A percentile compares a stretch with the other conserved stretches of the same genome.
Evolutionary conservation across 2,329 filamentous ascomycete genomes (phyloP).

Genomic region (Diaporthe destruens): DNA sequence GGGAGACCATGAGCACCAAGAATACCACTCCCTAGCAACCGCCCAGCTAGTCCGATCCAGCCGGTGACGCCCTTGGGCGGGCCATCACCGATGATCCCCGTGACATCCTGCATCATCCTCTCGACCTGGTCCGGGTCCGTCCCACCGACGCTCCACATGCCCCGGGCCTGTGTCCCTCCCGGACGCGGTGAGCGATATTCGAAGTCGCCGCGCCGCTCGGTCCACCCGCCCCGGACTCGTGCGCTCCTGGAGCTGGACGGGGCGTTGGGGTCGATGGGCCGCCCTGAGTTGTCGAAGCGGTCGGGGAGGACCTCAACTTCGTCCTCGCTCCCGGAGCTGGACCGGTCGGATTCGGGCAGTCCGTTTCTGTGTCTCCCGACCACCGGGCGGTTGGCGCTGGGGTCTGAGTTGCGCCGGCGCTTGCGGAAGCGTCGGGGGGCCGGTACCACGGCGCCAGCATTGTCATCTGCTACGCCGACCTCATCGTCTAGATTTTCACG

Average conservation of each 20-base stretch:
- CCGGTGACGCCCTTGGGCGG: constrained; percentile 42
- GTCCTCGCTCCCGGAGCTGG: constrained; percentile 53
- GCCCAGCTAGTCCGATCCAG: constrained; percentile 48
- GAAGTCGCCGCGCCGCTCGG: constrained; percentile 58
- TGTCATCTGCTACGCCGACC: constrained; percentile 1
- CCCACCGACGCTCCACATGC: constrained; percentile 60
- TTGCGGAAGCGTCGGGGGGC: constrained; percentile 31
- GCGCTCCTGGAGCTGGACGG: constrained; percentile 33
- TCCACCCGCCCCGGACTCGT: constrained; percentile 45
- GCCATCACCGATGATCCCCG: constrained; percentile 49
- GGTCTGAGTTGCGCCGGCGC: constrained; percentile 51
- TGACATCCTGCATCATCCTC: constrained; percentile 50
- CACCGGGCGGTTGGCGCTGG: constrained; percentile 49
- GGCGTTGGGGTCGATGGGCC: constrained; percentile 51
- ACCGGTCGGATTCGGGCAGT: constrained; percentile 47
- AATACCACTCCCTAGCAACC: constrained; percentile 46
- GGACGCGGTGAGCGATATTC: constrained; percentile 49
- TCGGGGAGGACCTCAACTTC: constrained; percentile 60
- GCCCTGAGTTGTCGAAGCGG: constrained; percentile 61
- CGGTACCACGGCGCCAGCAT: constrained; percentile 25
- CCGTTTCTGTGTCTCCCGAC: constrained; percentile 45
- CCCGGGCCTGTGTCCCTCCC: constrained; percentile 48
- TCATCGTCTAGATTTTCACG: constrained; percentile 18
- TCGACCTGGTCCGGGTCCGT: constrained; percentile 59
- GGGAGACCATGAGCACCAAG: constrained; percentile 43